A percentile compares a stretch with the other conserved stretches of the same genome.
These are phyloP conservation scores for Periconia macrospinosa DNA, from an alignment of 2,329 filamentous ascomycete genomes.

Conservation along the genomic window DNA sequence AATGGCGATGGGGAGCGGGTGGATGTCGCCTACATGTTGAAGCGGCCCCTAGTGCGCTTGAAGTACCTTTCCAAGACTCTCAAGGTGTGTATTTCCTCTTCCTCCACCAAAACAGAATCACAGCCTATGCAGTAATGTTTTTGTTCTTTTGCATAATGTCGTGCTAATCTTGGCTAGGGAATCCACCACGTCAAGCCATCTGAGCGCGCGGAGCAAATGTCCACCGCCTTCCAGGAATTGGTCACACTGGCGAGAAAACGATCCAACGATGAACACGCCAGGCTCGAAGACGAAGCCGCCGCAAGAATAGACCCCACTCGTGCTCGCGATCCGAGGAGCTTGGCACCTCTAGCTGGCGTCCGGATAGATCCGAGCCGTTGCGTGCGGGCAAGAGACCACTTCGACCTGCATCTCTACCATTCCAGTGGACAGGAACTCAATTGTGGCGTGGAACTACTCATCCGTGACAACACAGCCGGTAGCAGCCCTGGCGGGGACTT, in stretches of 20 bases:
- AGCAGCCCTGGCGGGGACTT: slow-evolving; percentile 74
- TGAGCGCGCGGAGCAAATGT: slow-evolving; percentile 61
- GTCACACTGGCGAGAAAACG: slow-evolving; percentile 76
- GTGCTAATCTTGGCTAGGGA: slow-evolving; percentile 49
- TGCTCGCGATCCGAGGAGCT: slow-evolving; percentile 74
- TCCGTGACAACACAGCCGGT: slow-evolving; percentile 76
- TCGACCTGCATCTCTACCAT: slow-evolving; percentile 81
- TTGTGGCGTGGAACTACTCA: slow-evolving; percentile 83
- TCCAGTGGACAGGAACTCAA: slow-evolving; percentile 88
- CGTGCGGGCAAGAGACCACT: slow-evolving; percentile 87
- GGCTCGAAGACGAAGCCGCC: slow-evolving; percentile 84
- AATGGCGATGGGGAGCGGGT: slow-evolving; percentile 83
- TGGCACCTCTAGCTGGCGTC: slow-evolving; percentile 71
- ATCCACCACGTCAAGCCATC: slow-evolving; percentile 60
- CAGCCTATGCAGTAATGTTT: too few relatives aligned
- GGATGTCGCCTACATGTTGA: slow-evolving; percentile 90
- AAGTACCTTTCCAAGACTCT: slow-evolving; percentile 87
- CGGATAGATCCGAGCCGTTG: slow-evolving; percentile 75
- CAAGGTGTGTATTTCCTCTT: slow-evolving; percentile 55
- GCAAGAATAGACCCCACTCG: slow-evolving; percentile 79
- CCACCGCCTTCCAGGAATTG: slow-evolving; percentile 68
- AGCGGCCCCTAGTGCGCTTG: slow-evolving; percentile 81
- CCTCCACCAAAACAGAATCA: too few relatives aligned
- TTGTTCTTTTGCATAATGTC: too few relatives aligned
- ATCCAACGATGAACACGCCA: slow-evolving; percentile 71